phyloP scores from a whole-genome alignment of 179 eudicot species.

The Sideroxylon spinosum region DNA sequence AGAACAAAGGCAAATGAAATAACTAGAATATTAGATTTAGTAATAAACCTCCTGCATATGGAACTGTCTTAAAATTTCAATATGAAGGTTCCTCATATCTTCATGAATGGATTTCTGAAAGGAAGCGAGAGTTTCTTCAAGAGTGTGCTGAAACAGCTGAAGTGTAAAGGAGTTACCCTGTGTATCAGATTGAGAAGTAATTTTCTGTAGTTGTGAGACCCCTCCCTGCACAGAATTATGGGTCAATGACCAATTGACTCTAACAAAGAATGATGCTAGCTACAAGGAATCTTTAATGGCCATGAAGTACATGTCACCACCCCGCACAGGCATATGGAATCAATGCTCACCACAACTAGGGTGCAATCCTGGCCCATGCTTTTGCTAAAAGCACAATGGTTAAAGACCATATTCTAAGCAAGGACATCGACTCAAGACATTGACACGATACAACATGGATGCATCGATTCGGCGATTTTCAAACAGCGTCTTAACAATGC shows the following conservation, averaged over 20 bases:
- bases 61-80: slow-evolving; percentile 82
- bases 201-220: slow-evolving; percentile 36
- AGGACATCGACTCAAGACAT: background rate
- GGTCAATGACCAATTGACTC: slow-evolving; percentile 7
- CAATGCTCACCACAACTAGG: background rate
- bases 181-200: slow-evolving; percentile 48
- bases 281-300: background rate
- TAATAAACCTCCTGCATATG: slow-evolving; percentile 84
- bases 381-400: background rate
- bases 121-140: slow-evolving; percentile 84
- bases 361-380: background rate
- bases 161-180: slow-evolving; percentile 80
- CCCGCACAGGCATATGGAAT: background rate
- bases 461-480: slow-evolving; percentile 16
- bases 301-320: slow-evolving; percentile 9
- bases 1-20: background rate
- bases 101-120: slow-evolving; percentile 88
- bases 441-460: background rate
- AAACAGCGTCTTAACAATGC: no score
- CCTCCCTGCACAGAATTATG: slow-evolving; percentile 46
- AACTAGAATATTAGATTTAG: background rate
- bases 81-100: slow-evolving; percentile 86
- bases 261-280: background rate
- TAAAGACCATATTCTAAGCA: background rate
- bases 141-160: slow-evolving; percentile 81